Percentiles rank a stretch among this genome's conserved stretches.
Conservation (phyloP, 129 eudicot species). For the Chrysanthemum seticuspe region DNA sequence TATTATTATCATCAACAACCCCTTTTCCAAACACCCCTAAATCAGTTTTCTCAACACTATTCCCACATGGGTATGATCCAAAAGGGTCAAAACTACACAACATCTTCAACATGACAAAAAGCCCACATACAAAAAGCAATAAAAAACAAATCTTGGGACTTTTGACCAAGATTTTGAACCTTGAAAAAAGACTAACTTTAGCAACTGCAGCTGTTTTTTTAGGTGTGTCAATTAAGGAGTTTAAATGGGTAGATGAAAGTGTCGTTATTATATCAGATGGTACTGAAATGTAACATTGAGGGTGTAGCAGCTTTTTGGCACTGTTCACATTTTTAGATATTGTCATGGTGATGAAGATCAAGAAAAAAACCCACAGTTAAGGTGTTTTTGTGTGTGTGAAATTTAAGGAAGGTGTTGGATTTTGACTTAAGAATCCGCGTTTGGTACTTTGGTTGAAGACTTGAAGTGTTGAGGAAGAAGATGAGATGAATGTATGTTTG, state of each 20-base stretch:
- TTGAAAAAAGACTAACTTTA: slow-evolving; percentile 21
- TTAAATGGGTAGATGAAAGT: slow-evolving; percentile 62
- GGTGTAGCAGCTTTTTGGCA: slow-evolving; percentile 47
- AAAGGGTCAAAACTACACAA: slow-evolving; percentile 53
- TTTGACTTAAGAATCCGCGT: slow-evolving; percentile 44
- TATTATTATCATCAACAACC: slow-evolving; percentile 21
- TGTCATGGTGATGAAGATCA: slow-evolving; percentile 37
- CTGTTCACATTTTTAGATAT: slow-evolving; percentile 40
- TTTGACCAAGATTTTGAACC: slow-evolving; percentile 29
- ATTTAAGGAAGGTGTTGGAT: background rate
- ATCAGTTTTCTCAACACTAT: slow-evolving; percentile 16
- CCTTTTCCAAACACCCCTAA: slow-evolving; percentile 28
- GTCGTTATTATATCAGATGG: slow-evolving; percentile 74
- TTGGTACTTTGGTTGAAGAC: slow-evolving; percentile 37
- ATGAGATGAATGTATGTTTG: slow-evolving; percentile 31
- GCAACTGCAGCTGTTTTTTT: slow-evolving; percentile 52
- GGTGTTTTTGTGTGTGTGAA: slow-evolving; percentile 2
- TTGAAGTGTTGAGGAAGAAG: slow-evolving; percentile 19
- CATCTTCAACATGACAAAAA: slow-evolving; percentile 43
- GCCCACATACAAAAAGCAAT: slow-evolving; percentile 42
- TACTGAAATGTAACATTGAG: slow-evolving; percentile 61
- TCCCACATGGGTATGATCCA: slow-evolving; percentile 54
- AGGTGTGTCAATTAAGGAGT: slow-evolving; percentile 60
- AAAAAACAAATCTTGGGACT: slow-evolving; percentile 49
- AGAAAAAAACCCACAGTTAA: background rate